Evolutionary conservation across 176 grass and related monocot genomes (phyloP).

Genomic region (Neostapfia colusana): DNA sequence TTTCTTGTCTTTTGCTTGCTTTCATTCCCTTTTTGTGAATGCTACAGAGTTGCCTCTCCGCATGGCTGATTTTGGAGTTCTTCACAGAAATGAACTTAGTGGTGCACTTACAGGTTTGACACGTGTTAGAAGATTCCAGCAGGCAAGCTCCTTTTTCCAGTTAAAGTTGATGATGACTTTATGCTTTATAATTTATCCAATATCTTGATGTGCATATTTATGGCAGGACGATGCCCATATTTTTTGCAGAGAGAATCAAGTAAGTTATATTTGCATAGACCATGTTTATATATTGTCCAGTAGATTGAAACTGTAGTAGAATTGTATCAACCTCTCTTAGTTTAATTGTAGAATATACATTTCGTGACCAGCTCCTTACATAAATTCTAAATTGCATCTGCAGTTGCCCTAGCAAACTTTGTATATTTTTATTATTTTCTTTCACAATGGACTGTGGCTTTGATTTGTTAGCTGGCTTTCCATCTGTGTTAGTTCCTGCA

Average conservation of each 20-base stretch:
- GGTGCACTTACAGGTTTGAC: constrained; percentile 97
- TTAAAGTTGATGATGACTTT: constrained; percentile 1
- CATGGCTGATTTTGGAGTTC: constrained; percentile 95
- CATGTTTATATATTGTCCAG: neutral
- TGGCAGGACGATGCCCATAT: constrained; percentile 97
- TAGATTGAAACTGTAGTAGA: neutral
- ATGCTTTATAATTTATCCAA: constrained; percentile 5
- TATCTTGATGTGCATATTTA: neutral
- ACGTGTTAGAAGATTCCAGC: constrained; percentile 98
- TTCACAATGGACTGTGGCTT: neutral
- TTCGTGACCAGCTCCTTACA: neutral
- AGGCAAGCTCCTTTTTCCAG: constrained; percentile 53
- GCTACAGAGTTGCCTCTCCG: constrained; percentile 92
- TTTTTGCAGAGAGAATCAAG: constrained; percentile 93
- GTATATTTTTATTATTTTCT: neutral
- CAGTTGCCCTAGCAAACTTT: constrained; percentile 1
- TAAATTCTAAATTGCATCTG: constrained; percentile 8
- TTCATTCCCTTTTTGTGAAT: constrained; percentile 23
- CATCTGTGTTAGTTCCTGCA: neutral
- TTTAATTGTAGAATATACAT: neutral
- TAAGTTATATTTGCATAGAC: constrained; percentile 42
- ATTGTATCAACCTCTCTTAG: neutral
- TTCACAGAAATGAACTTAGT: constrained; percentile 94
- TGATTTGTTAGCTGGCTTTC: neutral
- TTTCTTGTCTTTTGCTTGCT: neutral